Evolutionary conservation across 768 basidiomycete species (phyloP).

Genomic region (Panellus pusillus): DNA sequence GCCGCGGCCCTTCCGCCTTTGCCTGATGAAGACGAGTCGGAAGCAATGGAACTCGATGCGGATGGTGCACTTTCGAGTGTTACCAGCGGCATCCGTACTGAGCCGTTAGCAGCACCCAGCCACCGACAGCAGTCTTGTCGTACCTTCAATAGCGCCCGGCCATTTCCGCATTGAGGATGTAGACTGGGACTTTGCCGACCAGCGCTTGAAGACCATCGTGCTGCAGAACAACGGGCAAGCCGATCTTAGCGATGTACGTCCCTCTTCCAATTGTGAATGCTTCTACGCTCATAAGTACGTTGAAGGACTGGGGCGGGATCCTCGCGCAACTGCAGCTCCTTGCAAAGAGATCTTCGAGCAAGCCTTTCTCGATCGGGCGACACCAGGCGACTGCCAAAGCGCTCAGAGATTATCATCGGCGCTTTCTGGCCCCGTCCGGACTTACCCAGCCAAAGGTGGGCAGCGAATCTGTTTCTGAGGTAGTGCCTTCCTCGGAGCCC

Average conservation of each 20-base stretch:
- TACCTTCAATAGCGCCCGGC: not conserved
- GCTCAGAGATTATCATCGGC: slow-evolving; percentile 3
- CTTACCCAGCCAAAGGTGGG: not conserved
- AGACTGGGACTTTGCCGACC: slow-evolving; percentile 2
- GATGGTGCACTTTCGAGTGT: not conserved
- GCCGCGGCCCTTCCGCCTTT: too few relatives aligned
- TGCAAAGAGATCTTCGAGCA: not conserved
- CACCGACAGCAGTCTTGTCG: not conserved
- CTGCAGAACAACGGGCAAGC: not conserved
- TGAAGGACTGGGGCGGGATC: slow-evolving; percentile 2
- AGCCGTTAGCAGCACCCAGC: not conserved
- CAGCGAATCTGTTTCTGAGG: not conserved
- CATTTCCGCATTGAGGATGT: slow-evolving; percentile 5
- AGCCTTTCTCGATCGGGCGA: not conserved
- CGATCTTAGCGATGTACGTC: slow-evolving; percentile 1
- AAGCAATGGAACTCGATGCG: not conserved
- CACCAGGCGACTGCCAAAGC: slow-evolving; percentile 2
- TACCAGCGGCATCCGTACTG: not conserved
- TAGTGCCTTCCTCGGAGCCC: not conserved
- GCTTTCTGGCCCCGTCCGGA: not conserved
- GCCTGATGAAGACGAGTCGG: not conserved
- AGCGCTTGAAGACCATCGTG: not conserved
- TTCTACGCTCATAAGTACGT: not conserved
- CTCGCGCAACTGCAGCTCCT: slow-evolving; percentile 5
- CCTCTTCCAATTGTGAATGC: not conserved